Conservation (phyloP, 352 stramenopile genomes). For the Phytopythium sindhum region DNA sequence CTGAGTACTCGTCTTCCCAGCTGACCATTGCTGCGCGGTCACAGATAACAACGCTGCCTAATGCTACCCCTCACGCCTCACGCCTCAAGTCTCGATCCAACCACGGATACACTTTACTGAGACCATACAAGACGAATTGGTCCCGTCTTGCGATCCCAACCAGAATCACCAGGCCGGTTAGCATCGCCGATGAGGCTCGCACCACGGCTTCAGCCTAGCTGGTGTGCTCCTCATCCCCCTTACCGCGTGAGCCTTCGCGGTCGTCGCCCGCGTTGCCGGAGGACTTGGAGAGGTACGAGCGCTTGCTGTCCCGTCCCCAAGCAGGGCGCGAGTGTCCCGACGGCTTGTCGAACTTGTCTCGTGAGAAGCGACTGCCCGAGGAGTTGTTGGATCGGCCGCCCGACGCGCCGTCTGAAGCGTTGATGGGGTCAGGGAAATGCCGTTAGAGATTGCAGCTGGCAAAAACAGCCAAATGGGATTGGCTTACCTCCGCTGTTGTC, state of each 20-base stretch:
- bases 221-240: slow-evolving; percentile 26
- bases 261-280: slow-evolving; percentile 23
- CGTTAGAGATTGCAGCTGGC: neutral
- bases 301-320: slow-evolving; percentile 63
- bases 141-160: neutral
- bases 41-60: neutral
- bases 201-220: neutral
- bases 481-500: slow-evolving; percentile 18
- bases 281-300: slow-evolving; percentile 42
- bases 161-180: neutral
- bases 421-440: neutral
- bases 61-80: neutral
- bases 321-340: slow-evolving; percentile 37
- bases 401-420: slow-evolving; percentile 1
- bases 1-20: neutral
- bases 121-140: neutral
- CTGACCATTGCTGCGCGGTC: neutral
- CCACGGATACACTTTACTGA: neutral
- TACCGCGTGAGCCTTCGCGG: slow-evolving; percentile 28
- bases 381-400: slow-evolving; percentile 7
- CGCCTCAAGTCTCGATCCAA: neutral
- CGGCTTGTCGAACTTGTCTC: slow-evolving; percentile 46
- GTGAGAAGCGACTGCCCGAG: slow-evolving; percentile 45
- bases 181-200: neutral
- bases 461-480: neutral